phyloP scores from a whole-genome alignment of 1,284 basidiomycete species.

The Xerocomus minutiporus region DNA sequence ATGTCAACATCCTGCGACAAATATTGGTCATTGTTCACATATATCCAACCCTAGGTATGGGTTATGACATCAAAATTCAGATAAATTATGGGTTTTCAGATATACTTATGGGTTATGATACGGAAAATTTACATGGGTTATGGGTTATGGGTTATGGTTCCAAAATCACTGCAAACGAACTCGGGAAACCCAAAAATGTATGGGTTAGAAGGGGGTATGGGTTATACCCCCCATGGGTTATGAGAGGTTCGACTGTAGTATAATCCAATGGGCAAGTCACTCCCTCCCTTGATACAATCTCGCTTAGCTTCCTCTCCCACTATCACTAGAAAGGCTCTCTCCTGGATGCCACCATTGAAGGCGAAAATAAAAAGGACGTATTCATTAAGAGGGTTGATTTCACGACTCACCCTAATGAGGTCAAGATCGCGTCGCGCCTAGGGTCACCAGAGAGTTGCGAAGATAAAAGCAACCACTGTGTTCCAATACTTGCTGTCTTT shows the following conservation, averaged over 20 bases:
- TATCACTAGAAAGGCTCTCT: not conserved
- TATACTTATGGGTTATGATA: not conserved
- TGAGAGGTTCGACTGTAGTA: not conserved
- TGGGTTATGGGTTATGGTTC: not conserved
- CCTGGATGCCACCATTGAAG: not conserved
- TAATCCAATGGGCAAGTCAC: no score
- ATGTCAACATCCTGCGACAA: no score
- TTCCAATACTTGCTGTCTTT: not conserved
- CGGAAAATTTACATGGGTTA: slow-evolving; percentile 3
- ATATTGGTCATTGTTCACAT: not conserved
- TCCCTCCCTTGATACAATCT: no score
- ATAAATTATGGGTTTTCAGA: not conserved
- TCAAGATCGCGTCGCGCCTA: not conserved
- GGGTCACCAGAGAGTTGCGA: not conserved
- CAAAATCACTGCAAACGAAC: not conserved
- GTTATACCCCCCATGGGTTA: not conserved
- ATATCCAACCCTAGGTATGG: not conserved
- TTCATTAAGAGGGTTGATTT: not conserved
- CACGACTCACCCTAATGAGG: not conserved
- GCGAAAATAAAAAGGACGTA: not conserved
- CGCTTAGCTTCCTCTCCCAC: no score
- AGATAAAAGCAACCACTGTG: not conserved
- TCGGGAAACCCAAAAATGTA: not conserved
- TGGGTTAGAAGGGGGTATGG: not conserved
- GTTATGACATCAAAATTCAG: not conserved